Evolutionary conservation across 148 eudicot genomes (phyloP).

Genomic region (Chenopodium formosanum): DNA sequence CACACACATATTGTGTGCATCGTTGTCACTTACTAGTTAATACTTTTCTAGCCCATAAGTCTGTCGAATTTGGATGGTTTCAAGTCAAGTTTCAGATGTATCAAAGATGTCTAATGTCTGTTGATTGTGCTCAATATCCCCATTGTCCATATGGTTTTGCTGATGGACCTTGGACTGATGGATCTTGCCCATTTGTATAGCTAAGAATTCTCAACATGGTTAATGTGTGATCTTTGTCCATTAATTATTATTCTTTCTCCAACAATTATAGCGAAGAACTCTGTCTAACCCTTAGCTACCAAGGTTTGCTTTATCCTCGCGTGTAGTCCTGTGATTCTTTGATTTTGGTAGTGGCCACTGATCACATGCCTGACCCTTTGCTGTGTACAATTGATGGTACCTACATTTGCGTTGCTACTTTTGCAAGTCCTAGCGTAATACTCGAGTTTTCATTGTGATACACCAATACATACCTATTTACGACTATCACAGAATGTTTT

Average conservation of each 20-base stretch:
- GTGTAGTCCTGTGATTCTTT: too few relatives aligned
- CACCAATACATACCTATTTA: too few relatives aligned
- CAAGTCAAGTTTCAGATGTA: background rate
- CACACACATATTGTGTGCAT: slow-evolving; percentile 1
- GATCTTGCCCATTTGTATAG: background rate
- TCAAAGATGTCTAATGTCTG: background rate
- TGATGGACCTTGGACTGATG: background rate
- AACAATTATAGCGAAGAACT: too few relatives aligned
- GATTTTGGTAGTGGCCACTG: too few relatives aligned
- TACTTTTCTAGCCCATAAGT: background rate
- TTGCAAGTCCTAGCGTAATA: too few relatives aligned
- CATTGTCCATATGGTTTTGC: slow-evolving; percentile 7
- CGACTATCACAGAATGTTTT: too few relatives aligned
- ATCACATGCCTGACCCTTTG: too few relatives aligned
- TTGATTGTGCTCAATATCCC: background rate
- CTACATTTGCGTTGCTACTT: too few relatives aligned
- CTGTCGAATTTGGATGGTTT: background rate
- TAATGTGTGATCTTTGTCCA: background rate
- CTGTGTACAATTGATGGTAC: too few relatives aligned
- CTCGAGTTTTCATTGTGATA: too few relatives aligned
- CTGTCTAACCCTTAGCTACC: too few relatives aligned
- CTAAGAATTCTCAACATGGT: background rate
- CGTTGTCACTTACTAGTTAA: background rate
- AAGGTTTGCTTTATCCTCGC: too few relatives aligned
- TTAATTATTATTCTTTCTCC: background rate